Conservation (phyloP, 2,329 filamentous ascomycete species). For the Cytospora mali region DNA sequence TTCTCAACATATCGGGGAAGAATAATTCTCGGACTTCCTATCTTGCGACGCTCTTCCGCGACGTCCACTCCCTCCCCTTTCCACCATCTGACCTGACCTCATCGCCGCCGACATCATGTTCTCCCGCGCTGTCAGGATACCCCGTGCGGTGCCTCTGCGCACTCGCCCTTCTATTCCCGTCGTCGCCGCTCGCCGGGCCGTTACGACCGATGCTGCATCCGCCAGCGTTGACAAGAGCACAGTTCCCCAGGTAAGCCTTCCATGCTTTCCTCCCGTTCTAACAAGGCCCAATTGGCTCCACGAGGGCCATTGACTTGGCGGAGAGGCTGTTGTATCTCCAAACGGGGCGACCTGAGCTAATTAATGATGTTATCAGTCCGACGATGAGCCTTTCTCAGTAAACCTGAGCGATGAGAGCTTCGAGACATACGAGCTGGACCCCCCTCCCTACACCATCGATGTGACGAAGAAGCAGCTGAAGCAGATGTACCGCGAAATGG, state of each 20-base stretch:
- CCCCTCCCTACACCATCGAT: conserved; percentile 87
- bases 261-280: conserved; percentile 15
- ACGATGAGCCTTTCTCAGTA: conserved; percentile 91
- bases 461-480: conserved; percentile 98
- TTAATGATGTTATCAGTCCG: conserved; percentile 62
- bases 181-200: conserved; percentile 65
- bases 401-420: conserved; percentile 97
- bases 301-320: background rate
- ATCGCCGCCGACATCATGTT: conserved; percentile 57
- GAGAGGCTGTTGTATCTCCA: background rate
- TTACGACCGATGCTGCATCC: conserved; percentile 94
- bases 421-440: conserved; percentile 98
- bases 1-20: conserved; percentile 26
- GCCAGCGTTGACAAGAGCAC: conserved; percentile 81
- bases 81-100: conserved; percentile 16
- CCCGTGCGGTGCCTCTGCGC: conserved; percentile 63
- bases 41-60: conserved; percentile 18
- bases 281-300: conserved; percentile 2
- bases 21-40: conserved; percentile 30
- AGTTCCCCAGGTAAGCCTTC: conserved; percentile 50
- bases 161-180: conserved; percentile 47
- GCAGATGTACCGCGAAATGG: conserved; percentile 99
- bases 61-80: conserved; percentile 14
- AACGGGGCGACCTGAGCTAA: conserved; percentile 30
- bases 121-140: conserved; percentile 67